A percentile compares a stretch with the other conserved stretches of the same genome.
Conservation (phyloP, 1,284 basidiomycete species). For the Caloboletus firmus region DNA sequence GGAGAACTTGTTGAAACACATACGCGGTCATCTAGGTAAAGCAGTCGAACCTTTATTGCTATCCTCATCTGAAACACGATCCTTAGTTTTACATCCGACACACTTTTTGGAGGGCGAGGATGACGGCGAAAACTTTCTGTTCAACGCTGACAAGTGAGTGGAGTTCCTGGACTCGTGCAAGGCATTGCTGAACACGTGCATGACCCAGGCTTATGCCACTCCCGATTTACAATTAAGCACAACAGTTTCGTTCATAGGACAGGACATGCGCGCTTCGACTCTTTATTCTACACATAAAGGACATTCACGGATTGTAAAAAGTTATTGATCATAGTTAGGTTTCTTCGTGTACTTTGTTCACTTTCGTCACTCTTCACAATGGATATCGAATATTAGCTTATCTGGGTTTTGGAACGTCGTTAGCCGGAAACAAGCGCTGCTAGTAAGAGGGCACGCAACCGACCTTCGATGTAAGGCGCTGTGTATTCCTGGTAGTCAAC, state of each 20-base stretch:
- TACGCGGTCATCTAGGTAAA: conserved; percentile 84
- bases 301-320: conserved; percentile 7
- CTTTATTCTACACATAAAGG: neutral
- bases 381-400: conserved; percentile 28
- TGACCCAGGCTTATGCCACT: conserved; percentile 47
- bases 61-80: neutral
- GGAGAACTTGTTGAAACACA: conserved; percentile 74
- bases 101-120: conserved; percentile 88
- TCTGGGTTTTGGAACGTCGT: conserved; percentile 14
- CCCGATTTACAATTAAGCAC: conserved; percentile 52
- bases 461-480: conserved; percentile 25
- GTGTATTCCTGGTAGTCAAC: conserved; percentile 3
- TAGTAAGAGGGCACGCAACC: neutral
- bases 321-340: neutral
- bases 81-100: conserved; percentile 74
- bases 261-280: neutral
- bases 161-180: neutral
- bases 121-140: conserved; percentile 85
- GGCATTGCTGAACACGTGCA: conserved; percentile 3
- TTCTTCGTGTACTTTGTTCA: neutral
- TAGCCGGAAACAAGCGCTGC: neutral
- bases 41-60: conserved; percentile 1
- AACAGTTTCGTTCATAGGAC: neutral
- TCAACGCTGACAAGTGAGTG: conserved; percentile 77
- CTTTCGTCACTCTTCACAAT: conserved; percentile 6